These are phyloP conservation scores for Periconia digitata DNA, from an alignment of 2,329 filamentous ascomycete genomes.

Conservation along the genomic window DNA sequence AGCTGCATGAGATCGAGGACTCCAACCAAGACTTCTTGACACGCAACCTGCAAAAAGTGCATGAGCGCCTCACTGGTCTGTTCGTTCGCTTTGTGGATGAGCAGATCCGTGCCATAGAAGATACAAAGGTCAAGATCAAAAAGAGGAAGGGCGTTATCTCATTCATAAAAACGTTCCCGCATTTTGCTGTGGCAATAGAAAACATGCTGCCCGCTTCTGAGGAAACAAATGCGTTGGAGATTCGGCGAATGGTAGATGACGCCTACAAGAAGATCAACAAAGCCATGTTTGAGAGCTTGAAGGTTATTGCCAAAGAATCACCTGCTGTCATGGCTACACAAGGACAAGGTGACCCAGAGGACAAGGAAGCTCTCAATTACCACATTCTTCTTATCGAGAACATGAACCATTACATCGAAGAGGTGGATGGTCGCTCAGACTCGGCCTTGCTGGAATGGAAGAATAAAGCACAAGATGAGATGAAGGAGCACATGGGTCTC, in stretches of 20 bases:
- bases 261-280: conserved; percentile 88
- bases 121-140: conserved; percentile 98
- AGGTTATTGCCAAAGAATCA: conserved; percentile 81
- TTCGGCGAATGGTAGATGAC: conserved; percentile 78
- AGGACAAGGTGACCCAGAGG: conserved; percentile 67
- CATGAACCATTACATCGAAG: conserved; percentile 96
- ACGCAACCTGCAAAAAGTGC: conserved; percentile 75
- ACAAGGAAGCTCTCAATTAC: conserved; percentile 96
- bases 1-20: conserved; percentile 76
- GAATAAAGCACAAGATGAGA: conserved; percentile 73
- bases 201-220: conserved; percentile 67
- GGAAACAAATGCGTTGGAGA: conserved; percentile 61
- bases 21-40: conserved; percentile 92
- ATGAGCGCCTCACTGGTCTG: conserved; percentile 70
- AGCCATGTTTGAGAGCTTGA: conserved; percentile 95
- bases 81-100: conserved; percentile 92
- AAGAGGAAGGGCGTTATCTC: conserved; percentile 96
- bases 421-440: conserved; percentile 75
- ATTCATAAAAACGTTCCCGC: conserved; percentile 91
- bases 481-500: conserved; percentile 81
- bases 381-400: conserved; percentile 98
- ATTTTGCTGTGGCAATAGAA: conserved; percentile 80
- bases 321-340: conserved; percentile 57
- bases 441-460: conserved; percentile 82
- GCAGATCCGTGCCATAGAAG: conserved; percentile 92